phyloP scores from a whole-genome alignment of 2,329 filamentous ascomycete species.

The Alternaria hordeiaustralica region DNA sequence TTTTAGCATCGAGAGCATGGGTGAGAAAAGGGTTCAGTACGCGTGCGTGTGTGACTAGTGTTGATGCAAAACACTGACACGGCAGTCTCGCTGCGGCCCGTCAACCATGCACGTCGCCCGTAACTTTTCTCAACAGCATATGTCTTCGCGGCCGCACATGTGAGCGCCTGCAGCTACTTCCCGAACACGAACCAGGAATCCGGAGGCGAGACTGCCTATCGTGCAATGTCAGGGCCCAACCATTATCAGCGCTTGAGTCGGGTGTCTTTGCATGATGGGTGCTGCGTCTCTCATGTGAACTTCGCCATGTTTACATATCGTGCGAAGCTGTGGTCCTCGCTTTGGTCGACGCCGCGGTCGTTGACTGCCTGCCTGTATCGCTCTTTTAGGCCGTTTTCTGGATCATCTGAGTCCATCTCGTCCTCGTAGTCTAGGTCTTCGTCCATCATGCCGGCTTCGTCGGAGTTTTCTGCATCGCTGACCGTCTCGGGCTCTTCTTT shows the following conservation, averaged over 20 bases:
- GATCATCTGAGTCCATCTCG: constrained; percentile 65
- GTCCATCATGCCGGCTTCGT: constrained; percentile 61
- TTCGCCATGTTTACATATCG: constrained; percentile 54
- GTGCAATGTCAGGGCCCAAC: not conserved
- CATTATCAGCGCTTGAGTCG: not conserved
- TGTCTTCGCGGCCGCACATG: constrained; percentile 9
- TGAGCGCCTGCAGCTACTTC: constrained; percentile 12
- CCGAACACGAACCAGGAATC: constrained; percentile 16
- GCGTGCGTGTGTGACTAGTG: not conserved
- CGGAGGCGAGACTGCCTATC: constrained; percentile 17
- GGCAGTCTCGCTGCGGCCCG: constrained; percentile 8
- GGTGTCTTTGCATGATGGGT: constrained; percentile 11
- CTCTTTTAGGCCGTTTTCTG: constrained; percentile 69
- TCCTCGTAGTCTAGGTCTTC: constrained; percentile 59
- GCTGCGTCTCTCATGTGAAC: constrained; percentile 33
- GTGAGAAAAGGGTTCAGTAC: not conserved
- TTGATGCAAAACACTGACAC: constrained; percentile 9
- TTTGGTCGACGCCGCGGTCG: constrained; percentile 51
- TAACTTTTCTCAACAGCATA: constrained; percentile 7
- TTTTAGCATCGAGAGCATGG: not conserved
- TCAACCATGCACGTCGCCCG: constrained; percentile 3
- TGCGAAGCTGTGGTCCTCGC: constrained; percentile 60
- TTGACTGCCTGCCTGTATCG: constrained; percentile 79
- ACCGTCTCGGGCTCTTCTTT: constrained; percentile 59
- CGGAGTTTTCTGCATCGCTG: constrained; percentile 59